These are phyloP conservation scores for Starmera dryadoides DNA, from an alignment of 805 yeast genomes.

Conservation along the genomic window DNA sequence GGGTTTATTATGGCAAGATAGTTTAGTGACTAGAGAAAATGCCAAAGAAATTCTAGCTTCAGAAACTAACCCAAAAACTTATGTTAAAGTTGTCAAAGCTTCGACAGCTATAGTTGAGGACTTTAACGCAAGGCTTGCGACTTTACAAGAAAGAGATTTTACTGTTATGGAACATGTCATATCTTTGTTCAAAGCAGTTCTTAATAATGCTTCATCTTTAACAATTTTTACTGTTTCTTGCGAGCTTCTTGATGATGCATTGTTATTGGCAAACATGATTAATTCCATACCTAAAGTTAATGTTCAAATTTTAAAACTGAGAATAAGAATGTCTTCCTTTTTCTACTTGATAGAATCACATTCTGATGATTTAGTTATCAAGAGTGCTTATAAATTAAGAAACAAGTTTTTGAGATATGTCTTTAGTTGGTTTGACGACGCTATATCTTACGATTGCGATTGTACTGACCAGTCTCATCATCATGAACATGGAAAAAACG, in stretches of 20 bases:
- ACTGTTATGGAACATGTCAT: slow-evolving; percentile 42
- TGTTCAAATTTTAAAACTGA: slow-evolving; percentile 24
- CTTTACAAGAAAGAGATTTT: slow-evolving; percentile 21
- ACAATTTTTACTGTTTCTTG: slow-evolving; percentile 26
- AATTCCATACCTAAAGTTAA: slow-evolving; percentile 7
- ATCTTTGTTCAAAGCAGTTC: slow-evolving; percentile 34
- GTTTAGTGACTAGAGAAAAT: slow-evolving; percentile 55
- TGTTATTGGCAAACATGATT: slow-evolving; percentile 11
- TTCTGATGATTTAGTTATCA: slow-evolving; percentile 25
- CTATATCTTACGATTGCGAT: slow-evolving; percentile 35
- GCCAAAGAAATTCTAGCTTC: slow-evolving; percentile 64
- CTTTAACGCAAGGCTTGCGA: slow-evolving; percentile 16
- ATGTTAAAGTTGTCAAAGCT: slow-evolving; percentile 39
- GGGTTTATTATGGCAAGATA: slow-evolving; percentile 38
- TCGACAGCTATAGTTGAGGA: slow-evolving; percentile 31
- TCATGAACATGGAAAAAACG: slow-evolving; percentile 1
- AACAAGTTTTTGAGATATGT: slow-evolving; percentile 38
- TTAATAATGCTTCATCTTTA: slow-evolving; percentile 25
- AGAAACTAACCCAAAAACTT: slow-evolving; percentile 55
- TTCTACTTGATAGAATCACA: slow-evolving; percentile 28
- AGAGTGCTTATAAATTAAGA: slow-evolving; percentile 40
- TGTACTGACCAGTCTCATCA: slow-evolving; percentile 10
- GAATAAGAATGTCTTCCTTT: slow-evolving; percentile 36
- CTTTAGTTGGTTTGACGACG: slow-evolving; percentile 47
- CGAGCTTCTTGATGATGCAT: slow-evolving; percentile 21